These are phyloP conservation scores for Hygrophila difformis DNA, from an alignment of 257 asterid genomes.

Conservation along the genomic window DNA sequence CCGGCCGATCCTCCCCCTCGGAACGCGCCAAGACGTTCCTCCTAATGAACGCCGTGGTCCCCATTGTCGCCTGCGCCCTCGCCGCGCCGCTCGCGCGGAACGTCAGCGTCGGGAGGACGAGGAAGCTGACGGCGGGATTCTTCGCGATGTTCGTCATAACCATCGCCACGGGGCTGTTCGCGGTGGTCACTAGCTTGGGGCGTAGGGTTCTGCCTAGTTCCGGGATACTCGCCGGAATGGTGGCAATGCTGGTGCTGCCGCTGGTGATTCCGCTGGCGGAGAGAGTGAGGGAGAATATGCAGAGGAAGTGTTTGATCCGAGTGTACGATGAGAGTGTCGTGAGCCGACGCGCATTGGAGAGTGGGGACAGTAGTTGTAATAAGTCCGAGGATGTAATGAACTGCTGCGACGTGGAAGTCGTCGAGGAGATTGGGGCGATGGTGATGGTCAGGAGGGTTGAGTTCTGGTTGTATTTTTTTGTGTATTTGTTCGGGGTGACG, in stretches of 20 bases:
- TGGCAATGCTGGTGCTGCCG: conserved; percentile 21
- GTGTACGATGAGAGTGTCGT: conserved; percentile 5
- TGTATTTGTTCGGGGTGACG: conserved; percentile 61
- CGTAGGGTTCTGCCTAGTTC: conserved; percentile 13
- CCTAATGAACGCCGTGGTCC: conserved; percentile 40
- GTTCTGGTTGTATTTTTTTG: conserved; percentile 63
- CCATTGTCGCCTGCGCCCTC: conserved; percentile 25
- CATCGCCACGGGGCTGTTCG: conserved; percentile 30
- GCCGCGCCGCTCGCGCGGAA: conserved; percentile 35
- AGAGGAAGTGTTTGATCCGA: conserved; percentile 36
- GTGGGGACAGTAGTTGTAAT: background rate
- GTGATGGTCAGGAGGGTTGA: conserved; percentile 44
- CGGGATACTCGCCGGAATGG: conserved; percentile 21
- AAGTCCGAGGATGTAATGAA: background rate
- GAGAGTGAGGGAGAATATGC: conserved; percentile 24
- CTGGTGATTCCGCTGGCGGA: conserved; percentile 36
- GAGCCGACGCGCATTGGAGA: background rate
- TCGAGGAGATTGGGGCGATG: conserved; percentile 40
- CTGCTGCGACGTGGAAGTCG: conserved; percentile 2
- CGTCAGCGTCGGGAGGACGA: conserved; percentile 22
- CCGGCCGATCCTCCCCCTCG: background rate
- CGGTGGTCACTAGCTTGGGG: conserved; percentile 35
- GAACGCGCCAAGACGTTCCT: conserved; percentile 45
- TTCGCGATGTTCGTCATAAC: conserved; percentile 36
- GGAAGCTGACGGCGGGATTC: conserved; percentile 42